Evolutionary conservation across 306 rosid genomes (phyloP).

Genomic region (Malus fusca): DNA sequence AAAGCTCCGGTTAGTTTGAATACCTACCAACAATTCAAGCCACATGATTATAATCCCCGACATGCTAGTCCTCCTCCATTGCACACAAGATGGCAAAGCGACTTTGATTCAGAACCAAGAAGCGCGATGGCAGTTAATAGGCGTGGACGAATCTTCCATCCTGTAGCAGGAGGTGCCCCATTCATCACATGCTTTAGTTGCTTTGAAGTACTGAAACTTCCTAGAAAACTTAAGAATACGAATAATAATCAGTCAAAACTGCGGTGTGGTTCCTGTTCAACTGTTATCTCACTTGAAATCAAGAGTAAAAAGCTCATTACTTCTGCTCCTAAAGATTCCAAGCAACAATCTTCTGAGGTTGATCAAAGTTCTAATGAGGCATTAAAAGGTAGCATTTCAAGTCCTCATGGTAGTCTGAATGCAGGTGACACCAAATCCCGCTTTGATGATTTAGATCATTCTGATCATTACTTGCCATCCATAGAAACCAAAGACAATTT

Average conservation of each 20-base stretch:
- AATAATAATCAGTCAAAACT: conserved; percentile 21
- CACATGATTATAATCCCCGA: conserved; percentile 3
- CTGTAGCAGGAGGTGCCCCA: conserved; percentile 43
- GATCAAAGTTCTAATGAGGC: conserved; percentile 14
- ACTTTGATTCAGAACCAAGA: conserved; percentile 20
- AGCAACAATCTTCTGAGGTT: conserved; percentile 2
- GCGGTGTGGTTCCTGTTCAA: conserved; percentile 46
- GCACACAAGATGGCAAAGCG: conserved; percentile 21
- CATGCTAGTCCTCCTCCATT: background rate
- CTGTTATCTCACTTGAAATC: conserved; percentile 22
- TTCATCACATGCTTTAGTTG: conserved; percentile 38
- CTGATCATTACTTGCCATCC: conserved; percentile 10
- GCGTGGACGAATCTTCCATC: conserved; percentile 8
- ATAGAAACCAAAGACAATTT: background rate
- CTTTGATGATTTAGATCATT: conserved; percentile 21
- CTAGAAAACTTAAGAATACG: conserved; percentile 19
- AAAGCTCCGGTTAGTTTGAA: conserved; percentile 20
- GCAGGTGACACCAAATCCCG: conserved; percentile 12
- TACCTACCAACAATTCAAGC: conserved; percentile 8
- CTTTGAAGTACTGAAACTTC: conserved; percentile 42
- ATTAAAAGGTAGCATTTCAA: conserved; percentile 1
- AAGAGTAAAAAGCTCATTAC: conserved; percentile 31
- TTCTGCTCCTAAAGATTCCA: conserved; percentile 18
- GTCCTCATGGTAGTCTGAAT: background rate
- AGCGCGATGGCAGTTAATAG: conserved; percentile 7